Conservation (phyloP, 306 rosid species). For the Begonia masoniana region DNA sequence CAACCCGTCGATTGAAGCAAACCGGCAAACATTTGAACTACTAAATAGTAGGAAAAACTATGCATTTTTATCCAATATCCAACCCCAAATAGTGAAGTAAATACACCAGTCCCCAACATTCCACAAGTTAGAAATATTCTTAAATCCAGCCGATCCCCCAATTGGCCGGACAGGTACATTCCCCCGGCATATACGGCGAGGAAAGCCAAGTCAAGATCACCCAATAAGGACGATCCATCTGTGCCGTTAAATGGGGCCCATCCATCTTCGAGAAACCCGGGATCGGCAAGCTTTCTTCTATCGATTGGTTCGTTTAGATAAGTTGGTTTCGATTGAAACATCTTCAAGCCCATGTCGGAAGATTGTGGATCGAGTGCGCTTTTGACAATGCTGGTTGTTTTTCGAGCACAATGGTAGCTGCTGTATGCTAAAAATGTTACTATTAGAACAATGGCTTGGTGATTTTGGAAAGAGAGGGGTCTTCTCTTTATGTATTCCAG, state of each 20-base stretch:
- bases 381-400: constrained; percentile 88
- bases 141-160: constrained; percentile 69
- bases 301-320: constrained; percentile 8
- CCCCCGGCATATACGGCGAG: constrained; percentile 78
- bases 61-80: constrained; percentile 82
- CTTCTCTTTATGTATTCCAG: constrained; percentile 43
- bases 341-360: constrained; percentile 21
- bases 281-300: constrained; percentile 10
- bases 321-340: constrained; percentile 10
- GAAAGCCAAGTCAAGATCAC: constrained; percentile 87
- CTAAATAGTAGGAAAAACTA: constrained; percentile 51
- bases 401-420: constrained; percentile 82
- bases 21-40: constrained; percentile 72
- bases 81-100: constrained; percentile 67
- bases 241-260: constrained; percentile 89
- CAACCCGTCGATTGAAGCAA: constrained; percentile 95
- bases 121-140: constrained; percentile 76
- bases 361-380: constrained; percentile 87
- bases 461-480: constrained; percentile 61
- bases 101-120: constrained; percentile 87
- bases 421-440: constrained; percentile 82
- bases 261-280: constrained; percentile 40
- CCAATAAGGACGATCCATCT: constrained; percentile 79
- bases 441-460: constrained; percentile 68
- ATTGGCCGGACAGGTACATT: constrained; percentile 89